Base-by-base conservation (phyloP, 2,329 filamentous ascomycete species). In the Cylindrodendrum hubeiense region DNA sequence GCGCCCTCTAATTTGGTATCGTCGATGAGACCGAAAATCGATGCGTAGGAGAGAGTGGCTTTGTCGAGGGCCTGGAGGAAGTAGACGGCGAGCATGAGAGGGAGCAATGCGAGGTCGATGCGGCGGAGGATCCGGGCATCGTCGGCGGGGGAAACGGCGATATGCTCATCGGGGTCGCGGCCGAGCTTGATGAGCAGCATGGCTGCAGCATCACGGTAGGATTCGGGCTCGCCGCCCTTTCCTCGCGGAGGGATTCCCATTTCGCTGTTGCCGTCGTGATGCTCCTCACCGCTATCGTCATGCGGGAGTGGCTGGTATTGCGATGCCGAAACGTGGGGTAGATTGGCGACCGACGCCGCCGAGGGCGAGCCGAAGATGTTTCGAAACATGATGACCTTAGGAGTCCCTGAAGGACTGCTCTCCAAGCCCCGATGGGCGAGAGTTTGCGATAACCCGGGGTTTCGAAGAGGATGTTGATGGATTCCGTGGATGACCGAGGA, bases 11-110 rank as follows among this genome's bases (percentile, higher is more conserved):
- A 84, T 43, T 84, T 74, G 0, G 88, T 85, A 72, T 90, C 86
- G 55, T 89, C 80, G 33, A 88, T 84, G 12, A 91, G 80, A 3
- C 89, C 89, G 68, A 91, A 91, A 12, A 91, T 86, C 0, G 88
- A 89, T 3, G 87, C 87, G 70, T 90, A 91, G 2, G 78, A 80
- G 79, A 91, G 80, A 0, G 87, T 88, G 0, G 87, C 85, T 75
- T 91, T 91, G 78, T 91, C 89, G 6, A 90, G 80, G 12, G 84
- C 85, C 67, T 91, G 89, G 0, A 91, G 81, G 71, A 88, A 90
- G 76, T 91, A 91, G 21, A 90, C 86, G 7, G 83, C 82, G 12
- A 90, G 79, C 62, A 91, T 85, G 54, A 84, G 74, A 1, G 80
- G 77, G 8, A 83, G 76, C 24, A 84, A 75, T 9, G 79, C 79